Percentiles rank a stretch among this genome's conserved stretches.
Conservation (phyloP, 2,329 filamentous ascomycete species). For the Trichoderma endophyticum region DNA sequence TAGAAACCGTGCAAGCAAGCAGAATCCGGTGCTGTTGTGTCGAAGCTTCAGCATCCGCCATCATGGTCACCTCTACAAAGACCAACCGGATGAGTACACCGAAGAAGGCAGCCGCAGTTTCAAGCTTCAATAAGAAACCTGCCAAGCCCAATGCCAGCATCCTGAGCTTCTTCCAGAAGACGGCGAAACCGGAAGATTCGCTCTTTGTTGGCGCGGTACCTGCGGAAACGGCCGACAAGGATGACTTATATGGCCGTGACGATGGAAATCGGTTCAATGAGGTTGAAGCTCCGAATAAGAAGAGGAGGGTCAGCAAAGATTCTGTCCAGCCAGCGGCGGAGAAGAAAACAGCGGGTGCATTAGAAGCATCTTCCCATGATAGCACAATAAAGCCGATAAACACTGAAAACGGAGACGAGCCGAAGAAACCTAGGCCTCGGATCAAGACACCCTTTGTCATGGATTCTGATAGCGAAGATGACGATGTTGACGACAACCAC, state of each 20-base stretch:
- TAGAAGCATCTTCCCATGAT: neutral
- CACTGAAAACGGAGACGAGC: constrained; percentile 22
- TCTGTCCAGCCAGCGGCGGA: neutral
- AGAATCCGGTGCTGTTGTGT: neutral
- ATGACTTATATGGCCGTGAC: constrained; percentile 30
- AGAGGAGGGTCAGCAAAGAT: constrained; percentile 29
- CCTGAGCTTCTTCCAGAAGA: constrained; percentile 71
- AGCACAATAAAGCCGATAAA: constrained; percentile 32
- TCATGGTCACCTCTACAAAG: constrained; percentile 37
- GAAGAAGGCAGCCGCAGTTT: constrained; percentile 28
- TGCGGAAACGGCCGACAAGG: constrained; percentile 22
- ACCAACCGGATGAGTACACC: constrained; percentile 32
- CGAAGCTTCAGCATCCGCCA: constrained; percentile 6
- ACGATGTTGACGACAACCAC: constrained; percentile 24
- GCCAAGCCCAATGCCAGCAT: constrained; percentile 61
- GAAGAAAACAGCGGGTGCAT: neutral
- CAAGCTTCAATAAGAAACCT: constrained; percentile 34
- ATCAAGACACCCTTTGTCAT: constrained; percentile 60
- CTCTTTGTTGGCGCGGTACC: constrained; percentile 50
- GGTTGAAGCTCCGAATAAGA: constrained; percentile 33
- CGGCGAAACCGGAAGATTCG: constrained; percentile 55
- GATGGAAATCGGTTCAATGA: constrained; percentile 33
- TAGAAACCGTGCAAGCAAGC: neutral
- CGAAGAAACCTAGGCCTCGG: constrained; percentile 25
- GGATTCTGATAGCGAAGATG: constrained; percentile 59